These are phyloP conservation scores for Aspergillus heteromorphus DNA, from an alignment of 495 filamentous ascomycete genomes.

Conservation along the genomic window DNA sequence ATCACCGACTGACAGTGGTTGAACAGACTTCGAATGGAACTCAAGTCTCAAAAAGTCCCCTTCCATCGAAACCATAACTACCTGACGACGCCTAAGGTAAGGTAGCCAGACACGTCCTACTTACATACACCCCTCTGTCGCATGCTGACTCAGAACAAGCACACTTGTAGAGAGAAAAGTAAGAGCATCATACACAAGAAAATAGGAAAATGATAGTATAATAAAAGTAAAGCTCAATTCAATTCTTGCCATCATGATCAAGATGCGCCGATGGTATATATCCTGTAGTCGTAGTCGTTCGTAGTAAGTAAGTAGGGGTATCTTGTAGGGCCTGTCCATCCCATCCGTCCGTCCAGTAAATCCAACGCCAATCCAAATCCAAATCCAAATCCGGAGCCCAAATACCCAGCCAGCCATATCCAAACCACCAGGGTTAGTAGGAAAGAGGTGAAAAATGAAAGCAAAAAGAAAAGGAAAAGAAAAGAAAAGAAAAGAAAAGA, in stretches of 20 bases:
- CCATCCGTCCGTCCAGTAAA: background rate
- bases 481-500: conserved; percentile 8
- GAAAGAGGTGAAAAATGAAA: conserved; percentile 8
- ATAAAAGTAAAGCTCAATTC: too few relatives aligned
- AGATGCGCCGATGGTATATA: background rate
- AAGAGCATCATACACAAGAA: too few relatives aligned
- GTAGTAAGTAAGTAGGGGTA: background rate
- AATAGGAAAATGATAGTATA: too few relatives aligned
- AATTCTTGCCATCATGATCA: background rate
- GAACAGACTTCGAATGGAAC: too few relatives aligned
- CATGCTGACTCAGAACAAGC: too few relatives aligned
- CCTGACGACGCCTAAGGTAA: too few relatives aligned
- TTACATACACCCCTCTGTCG: too few relatives aligned
- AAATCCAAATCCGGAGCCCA: conserved; percentile 1
- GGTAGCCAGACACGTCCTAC: too few relatives aligned
- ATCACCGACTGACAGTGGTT: too few relatives aligned
- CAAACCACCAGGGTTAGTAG: background rate
- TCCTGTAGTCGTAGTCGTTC: background rate
- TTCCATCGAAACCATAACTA: too few relatives aligned
- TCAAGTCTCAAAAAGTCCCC: too few relatives aligned
- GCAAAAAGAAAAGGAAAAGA: conserved; percentile 2
- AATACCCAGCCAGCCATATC: conserved; percentile 1
- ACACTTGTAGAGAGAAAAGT: too few relatives aligned
- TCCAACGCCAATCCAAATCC: conserved; percentile 4
- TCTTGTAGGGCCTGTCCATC: background rate